phyloP scores from a whole-genome alignment of 805 yeast species.

The Barnettozyma botsteinii region DNA sequence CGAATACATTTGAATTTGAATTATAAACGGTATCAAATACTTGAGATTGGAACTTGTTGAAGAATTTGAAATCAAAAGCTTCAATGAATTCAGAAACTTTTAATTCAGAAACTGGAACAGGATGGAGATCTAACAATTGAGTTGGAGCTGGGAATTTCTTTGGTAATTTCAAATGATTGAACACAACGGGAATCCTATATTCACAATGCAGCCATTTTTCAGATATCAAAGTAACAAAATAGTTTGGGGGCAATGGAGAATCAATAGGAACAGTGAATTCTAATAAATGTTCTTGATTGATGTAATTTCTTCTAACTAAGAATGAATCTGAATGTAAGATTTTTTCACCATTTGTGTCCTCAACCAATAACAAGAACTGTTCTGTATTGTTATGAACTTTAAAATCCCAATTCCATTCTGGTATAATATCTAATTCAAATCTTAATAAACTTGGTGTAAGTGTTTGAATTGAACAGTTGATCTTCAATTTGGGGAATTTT shows the following conservation, averaged over 20 bases:
- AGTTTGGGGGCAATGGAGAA: slow-evolving; percentile 57
- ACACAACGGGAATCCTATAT: slow-evolving; percentile 51
- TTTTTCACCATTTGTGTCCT: slow-evolving; percentile 77
- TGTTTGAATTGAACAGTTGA: slow-evolving; percentile 67
- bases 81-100: slow-evolving; percentile 41
- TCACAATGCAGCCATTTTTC: slow-evolving; percentile 85
- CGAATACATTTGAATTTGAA: slow-evolving; percentile 51
- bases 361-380: slow-evolving; percentile 64
- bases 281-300: slow-evolving; percentile 49
- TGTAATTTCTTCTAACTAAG: slow-evolving; percentile 41
- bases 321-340: slow-evolving; percentile 57
- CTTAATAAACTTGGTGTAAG: slow-evolving; percentile 62
- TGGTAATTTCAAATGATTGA: slow-evolving; percentile 51
- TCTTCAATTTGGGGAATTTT: slow-evolving; percentile 64
- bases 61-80: slow-evolving; percentile 41
- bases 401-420: slow-evolving; percentile 77
- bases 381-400: slow-evolving; percentile 59
- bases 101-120: slow-evolving; percentile 44
- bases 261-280: slow-evolving; percentile 63
- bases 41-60: slow-evolving; percentile 75
- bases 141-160: slow-evolving; percentile 60
- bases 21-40: slow-evolving; percentile 55
- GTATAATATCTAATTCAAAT: slow-evolving; percentile 59
- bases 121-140: slow-evolving; percentile 45
- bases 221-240: slow-evolving; percentile 66